These are phyloP conservation scores for Microascus cirrosus DNA, from an alignment of 2,329 filamentous ascomycete genomes.

Conservation along the genomic window DNA sequence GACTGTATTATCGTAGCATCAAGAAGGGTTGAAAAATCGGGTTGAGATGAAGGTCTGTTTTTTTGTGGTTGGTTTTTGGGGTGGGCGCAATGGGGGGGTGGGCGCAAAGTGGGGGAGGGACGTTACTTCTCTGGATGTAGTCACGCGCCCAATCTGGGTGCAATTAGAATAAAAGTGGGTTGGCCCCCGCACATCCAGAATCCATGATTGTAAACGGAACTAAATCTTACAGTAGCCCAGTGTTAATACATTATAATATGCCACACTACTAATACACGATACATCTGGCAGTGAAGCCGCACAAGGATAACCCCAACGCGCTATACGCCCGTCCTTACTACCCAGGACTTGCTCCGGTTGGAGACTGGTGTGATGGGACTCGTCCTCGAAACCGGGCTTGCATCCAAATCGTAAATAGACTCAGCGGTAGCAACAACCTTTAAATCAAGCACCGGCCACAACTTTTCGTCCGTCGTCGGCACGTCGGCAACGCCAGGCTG, in stretches of 20 bases:
- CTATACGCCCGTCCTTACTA: neutral
- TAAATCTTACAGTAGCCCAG: no score
- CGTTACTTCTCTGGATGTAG: no score
- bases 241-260: neutral
- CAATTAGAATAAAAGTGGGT: no score
- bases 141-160: no score
- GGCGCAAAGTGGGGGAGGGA: no score
- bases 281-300: neutral
- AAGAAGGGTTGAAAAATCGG: no score
- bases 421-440: constrained; percentile 5
- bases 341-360: neutral
- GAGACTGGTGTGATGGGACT: constrained; percentile 3
- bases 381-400: constrained; percentile 1
- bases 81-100: no score
- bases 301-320: neutral
- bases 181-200: no score
- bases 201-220: no score
- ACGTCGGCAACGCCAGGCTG: constrained; percentile 4
- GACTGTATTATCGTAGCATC: no score
- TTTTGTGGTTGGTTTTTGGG: no score
- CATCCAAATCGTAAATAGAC: constrained; percentile 1
- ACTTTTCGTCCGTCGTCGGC: constrained; percentile 5
- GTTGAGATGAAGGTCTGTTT: no score
- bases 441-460: constrained; percentile 4
- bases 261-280: neutral